Evolutionary conservation across 768 basidiomycete genomes (phyloP).

Genomic region (Rhodosporidiobolus sp.): DNA sequence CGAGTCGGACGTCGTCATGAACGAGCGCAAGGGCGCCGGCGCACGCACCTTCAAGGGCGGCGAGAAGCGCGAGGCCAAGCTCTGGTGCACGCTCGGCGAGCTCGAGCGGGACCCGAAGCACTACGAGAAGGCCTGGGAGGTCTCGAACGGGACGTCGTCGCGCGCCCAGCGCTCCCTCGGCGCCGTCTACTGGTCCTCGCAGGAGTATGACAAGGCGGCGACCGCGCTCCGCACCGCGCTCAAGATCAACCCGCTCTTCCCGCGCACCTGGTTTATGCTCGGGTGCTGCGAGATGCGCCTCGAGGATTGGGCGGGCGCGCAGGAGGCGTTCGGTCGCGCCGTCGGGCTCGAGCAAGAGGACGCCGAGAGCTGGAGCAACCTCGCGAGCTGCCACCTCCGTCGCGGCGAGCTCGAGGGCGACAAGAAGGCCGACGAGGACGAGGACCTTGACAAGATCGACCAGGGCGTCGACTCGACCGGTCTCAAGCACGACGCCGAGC

Average conservation of each 20-base stretch:
- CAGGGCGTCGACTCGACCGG: slow-evolving; percentile 32
- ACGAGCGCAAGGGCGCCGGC: slow-evolving; percentile 51
- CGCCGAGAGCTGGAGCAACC: slow-evolving; percentile 95
- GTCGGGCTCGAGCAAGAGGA: slow-evolving; percentile 93
- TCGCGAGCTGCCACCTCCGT: slow-evolving; percentile 89
- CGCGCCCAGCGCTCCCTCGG: slow-evolving; percentile 90
- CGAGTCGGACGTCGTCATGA: slow-evolving; percentile 70
- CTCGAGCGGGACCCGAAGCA: slow-evolving; percentile 70
- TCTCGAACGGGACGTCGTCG: slow-evolving; percentile 75
- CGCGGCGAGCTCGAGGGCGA: slow-evolving; percentile 57
- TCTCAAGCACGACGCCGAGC: background rate
- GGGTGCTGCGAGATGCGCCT: slow-evolving; percentile 81
- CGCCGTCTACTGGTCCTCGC: slow-evolving; percentile 69
- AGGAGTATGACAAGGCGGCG: slow-evolving; percentile 63
- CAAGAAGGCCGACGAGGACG: slow-evolving; percentile 47
- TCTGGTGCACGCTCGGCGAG: slow-evolving; percentile 94
- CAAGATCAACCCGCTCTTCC: slow-evolving; percentile 78
- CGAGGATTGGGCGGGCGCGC: slow-evolving; percentile 80
- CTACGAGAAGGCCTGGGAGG: slow-evolving; percentile 77
- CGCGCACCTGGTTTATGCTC: slow-evolving; percentile 94
- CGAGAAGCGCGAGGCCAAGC: slow-evolving; percentile 72
- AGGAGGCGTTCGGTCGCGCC: slow-evolving; percentile 76
- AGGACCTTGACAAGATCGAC: slow-evolving; percentile 42
- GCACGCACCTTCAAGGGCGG: slow-evolving; percentile 54
- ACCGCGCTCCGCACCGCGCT: slow-evolving; percentile 69